These are phyloP conservation scores for Leccinum pachyderme DNA, from an alignment of 1,284 basidiomycete species.

Conservation along the genomic window DNA sequence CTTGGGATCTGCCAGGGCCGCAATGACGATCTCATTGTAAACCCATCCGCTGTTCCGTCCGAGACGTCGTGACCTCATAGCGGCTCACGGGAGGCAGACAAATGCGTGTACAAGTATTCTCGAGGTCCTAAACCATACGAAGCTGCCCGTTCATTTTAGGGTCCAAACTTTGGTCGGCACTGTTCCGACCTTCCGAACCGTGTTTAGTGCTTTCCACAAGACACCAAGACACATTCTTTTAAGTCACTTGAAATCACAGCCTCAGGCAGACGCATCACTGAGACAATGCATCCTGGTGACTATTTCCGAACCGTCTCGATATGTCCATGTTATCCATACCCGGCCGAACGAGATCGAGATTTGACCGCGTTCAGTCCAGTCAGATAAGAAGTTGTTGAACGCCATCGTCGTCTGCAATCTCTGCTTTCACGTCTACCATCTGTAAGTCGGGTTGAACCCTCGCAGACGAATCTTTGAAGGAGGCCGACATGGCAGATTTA, in stretches of 20 bases:
- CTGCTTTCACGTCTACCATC: constrained; percentile 39
- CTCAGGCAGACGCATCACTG: no score
- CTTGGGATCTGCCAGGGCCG: background rate
- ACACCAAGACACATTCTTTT: no score
- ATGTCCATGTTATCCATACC: no score
- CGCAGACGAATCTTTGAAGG: no score
- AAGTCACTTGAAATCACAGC: no score
- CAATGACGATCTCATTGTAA: background rate
- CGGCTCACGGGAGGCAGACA: constrained; percentile 2
- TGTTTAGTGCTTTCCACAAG: background rate
- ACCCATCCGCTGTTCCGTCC: constrained; percentile 16
- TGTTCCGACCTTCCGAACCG: constrained; percentile 67
- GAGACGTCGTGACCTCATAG: constrained; percentile 7
- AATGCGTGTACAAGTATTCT: constrained; percentile 12
- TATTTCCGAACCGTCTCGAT: no score
- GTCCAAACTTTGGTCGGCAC: constrained; percentile 44
- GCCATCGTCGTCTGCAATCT: constrained; percentile 93
- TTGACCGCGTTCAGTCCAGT: constrained; percentile 70
- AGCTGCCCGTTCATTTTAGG: constrained; percentile 8
- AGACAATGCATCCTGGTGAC: no score
- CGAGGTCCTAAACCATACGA: background rate
- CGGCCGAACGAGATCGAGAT: constrained; percentile 1
- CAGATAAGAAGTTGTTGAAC: constrained; percentile 76
- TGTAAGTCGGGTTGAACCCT: no score
- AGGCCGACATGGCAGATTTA: background rate